Percentiles rank a stretch among this genome's conserved stretches.
These are phyloP conservation scores for Eucalyptus shirleyi DNA, from an alignment of 345 rosid species.

Conservation along the genomic window DNA sequence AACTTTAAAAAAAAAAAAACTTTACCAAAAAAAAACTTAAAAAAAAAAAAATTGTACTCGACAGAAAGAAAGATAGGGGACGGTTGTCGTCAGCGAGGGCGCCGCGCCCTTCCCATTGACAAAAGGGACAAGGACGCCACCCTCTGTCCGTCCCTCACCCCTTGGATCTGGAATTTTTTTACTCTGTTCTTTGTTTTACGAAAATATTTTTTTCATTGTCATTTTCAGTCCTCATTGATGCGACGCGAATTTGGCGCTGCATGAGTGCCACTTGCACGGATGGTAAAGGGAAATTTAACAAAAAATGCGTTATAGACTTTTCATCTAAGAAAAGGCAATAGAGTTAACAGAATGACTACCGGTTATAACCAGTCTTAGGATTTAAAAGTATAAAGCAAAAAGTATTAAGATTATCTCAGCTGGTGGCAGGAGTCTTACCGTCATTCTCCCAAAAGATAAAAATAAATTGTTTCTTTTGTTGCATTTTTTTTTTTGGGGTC, in stretches of 20 bases:
- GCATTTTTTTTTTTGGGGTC: too few species aligned
- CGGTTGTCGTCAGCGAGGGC: not conserved
- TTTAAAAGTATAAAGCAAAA: not conserved
- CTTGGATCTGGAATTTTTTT: too few species aligned
- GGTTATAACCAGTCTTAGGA: not conserved
- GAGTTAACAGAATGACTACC: not conserved
- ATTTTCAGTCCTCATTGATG: not conserved
- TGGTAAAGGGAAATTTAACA: not conserved
- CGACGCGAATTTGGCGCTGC: not conserved
- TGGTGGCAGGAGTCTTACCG: not conserved
- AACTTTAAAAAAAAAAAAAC: too few species aligned
- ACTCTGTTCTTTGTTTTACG: not conserved
- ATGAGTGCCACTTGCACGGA: not conserved
- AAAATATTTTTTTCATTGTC: too few species aligned
- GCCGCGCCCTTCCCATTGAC: too few species aligned
- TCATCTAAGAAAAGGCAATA: not conserved
- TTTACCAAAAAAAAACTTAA: too few species aligned
- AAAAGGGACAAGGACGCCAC: too few species aligned
- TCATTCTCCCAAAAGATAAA: too few species aligned
- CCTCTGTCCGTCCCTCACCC: too few species aligned
- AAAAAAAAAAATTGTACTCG: not conserved
- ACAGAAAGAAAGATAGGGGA: not conserved
- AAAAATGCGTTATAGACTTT: not conserved
- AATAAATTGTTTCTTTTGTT: too few species aligned
- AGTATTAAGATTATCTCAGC: not conserved